Evolutionary conservation across 2,329 filamentous ascomycete species (phyloP).

Genomic region (Colletotrichum sp.): DNA sequence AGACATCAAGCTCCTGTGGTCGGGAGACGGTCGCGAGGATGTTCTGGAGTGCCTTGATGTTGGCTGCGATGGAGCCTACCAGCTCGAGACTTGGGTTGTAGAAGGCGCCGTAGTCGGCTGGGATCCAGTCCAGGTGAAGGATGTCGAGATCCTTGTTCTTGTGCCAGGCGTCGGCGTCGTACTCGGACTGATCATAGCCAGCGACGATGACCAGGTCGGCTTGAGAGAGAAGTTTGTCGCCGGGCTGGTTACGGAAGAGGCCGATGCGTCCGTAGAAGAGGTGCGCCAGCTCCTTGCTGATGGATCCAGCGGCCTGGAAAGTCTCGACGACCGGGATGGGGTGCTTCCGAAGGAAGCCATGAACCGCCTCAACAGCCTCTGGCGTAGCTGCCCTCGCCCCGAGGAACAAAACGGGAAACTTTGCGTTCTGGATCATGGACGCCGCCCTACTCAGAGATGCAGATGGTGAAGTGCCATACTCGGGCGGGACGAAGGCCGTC

Average conservation of each 20-base stretch:
- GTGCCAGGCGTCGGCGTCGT: slow-evolving; percentile 51
- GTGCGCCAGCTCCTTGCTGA: slow-evolving; percentile 45
- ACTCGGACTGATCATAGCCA: slow-evolving; percentile 53
- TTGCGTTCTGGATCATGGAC: slow-evolving; percentile 34
- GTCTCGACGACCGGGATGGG: slow-evolving; percentile 54
- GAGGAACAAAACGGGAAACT: slow-evolving; percentile 49
- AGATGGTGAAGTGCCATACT: slow-evolving; percentile 41
- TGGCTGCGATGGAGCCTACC: slow-evolving; percentile 45
- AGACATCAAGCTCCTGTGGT: slow-evolving; percentile 39
- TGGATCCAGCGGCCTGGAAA: slow-evolving; percentile 53
- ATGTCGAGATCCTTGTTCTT: slow-evolving; percentile 29
- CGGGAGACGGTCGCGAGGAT: slow-evolving; percentile 34
- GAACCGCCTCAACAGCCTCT: slow-evolving; percentile 44
- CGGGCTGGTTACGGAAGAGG: slow-evolving; percentile 53
- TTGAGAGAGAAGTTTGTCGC: slow-evolving; percentile 46
- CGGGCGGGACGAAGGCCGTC: slow-evolving; percentile 42
- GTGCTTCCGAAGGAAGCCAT: slow-evolving; percentile 42
- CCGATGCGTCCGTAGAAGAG: slow-evolving; percentile 53
- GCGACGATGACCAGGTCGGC: slow-evolving; percentile 36
- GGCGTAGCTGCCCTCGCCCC: slow-evolving; percentile 46
- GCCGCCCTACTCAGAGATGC: slow-evolving; percentile 37
- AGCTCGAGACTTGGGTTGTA: slow-evolving; percentile 47
- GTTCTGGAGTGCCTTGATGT: slow-evolving; percentile 39
- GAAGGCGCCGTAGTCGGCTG: slow-evolving; percentile 42
- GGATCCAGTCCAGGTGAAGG: slow-evolving; percentile 49